Evolutionary conservation across 495 filamentous ascomycete species (phyloP), one percentile per base, ranked within the genome.

Genomic region (Xylaria castorea): DNA sequence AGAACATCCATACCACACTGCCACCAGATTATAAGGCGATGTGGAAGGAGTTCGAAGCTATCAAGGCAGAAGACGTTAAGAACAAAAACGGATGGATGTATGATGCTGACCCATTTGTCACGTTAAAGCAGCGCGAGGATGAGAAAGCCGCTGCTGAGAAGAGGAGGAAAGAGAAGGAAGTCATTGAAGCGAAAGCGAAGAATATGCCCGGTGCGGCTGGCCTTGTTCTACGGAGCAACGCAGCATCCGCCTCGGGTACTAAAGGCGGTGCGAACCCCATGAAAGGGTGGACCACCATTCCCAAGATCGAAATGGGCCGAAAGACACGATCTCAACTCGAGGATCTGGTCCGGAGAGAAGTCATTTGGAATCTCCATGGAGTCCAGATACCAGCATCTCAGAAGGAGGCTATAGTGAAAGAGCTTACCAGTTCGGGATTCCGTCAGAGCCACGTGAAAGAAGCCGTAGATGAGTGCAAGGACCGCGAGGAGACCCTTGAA

Each of bases 271-370:
- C 76, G 11, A 81, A 77, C 55, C 73, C 81, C 34, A 83, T 89
- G 83, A 92, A 91, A 73, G 92, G 93, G 7, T 99, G 96, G 96
- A 90, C 89, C 27, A 88, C 87, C 32, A 91, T 91, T 3, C 95
- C 96, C 8, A 96, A 94, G 80, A 92, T 98, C 38, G 96, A 98
- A 72, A 93, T 99, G 91, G 94, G 93, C 22, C 89, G 87, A 75
- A 90, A 88, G 72, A 93, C 92, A 30, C 84, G 96, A 55, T 84
- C 87, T 46, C 88, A 92, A 72, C 88, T 97, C 9, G 97, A 99
- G 83, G 84, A 87, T 4, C 77, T 98, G 16, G 83, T 98, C 32
- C 87, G 94, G 22, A 86, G 88, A 57, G 88, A 94, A 76, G 89
- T 91, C 2, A 85, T 93, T 2, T 99, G 96, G 96, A 98, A 98